Base-by-base conservation (phyloP, 2,329 filamentous ascomycete species). In the Beauveria sp. region DNA sequence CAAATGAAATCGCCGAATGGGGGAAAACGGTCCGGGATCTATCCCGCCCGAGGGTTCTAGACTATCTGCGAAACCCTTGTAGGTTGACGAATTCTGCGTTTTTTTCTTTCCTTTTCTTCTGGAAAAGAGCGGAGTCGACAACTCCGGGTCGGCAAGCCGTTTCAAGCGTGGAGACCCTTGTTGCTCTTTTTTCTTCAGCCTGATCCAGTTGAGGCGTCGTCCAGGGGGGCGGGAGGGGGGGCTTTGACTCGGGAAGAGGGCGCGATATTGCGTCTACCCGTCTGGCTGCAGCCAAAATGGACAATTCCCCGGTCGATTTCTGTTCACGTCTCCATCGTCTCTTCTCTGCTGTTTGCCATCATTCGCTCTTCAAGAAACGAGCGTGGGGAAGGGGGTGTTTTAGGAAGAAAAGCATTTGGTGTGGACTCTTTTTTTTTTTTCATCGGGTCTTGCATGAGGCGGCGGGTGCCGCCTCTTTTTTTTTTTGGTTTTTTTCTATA, bases 181-280 rank as follows among this genome's bases (percentile, higher is more conserved):
- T 22, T 10, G 40, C 20, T 8, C 14, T 24, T 40, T 2, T 43
- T 16, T 50, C 18, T 57, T 52, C 56, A 59, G 40, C 48, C 56
- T 51, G 14, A 20, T 59, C 34, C 46, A 50, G 55, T 50, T 46
- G 56, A 52, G 56, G 56, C 56, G 56, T 30, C 24, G 55, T 5
- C 46, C 9, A 12, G 46, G 34, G 55, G 34, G 20, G 16, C 10
- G 22, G 20, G 9, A 34, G 24, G 51, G 22, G 24, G 7, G 43
- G 7, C 3, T 5, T 41, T 54, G 52, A 44, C 52, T 44, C 34
- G 34, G 34, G 40, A 22, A 16, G 37, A 28, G 24, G 12, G 55
- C 55, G 55, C 56, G 24, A 26, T 24, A 41, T 52, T 58, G 46
- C 34, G 30, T 24, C 46, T 26, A 6, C 18, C 37, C 37, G 18